A percentile compares a stretch with the other conserved stretches of the same genome.
These are phyloP conservation scores for Ustilaginoidea virens DNA, from an alignment of 2,329 filamentous ascomycete genomes.

Conservation along the genomic window DNA sequence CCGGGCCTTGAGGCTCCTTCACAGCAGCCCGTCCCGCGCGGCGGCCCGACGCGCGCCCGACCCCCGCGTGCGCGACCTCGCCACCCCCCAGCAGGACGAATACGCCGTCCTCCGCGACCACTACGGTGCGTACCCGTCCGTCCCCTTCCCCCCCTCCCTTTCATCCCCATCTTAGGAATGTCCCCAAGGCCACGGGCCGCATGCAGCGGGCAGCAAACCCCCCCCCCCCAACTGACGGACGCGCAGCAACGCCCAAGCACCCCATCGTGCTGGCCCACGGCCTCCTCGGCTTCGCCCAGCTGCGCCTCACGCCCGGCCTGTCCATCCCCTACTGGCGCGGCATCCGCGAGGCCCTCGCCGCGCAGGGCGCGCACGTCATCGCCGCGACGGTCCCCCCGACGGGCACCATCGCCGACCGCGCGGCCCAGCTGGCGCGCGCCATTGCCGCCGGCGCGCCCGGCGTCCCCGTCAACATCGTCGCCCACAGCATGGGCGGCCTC, in stretches of 20 bases:
- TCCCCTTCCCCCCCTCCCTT: background rate
- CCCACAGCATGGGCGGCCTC: constrained; percentile 53
- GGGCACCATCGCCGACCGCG: constrained; percentile 43
- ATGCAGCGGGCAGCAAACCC: no score
- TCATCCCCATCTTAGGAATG: background rate
- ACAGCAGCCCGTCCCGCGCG: background rate
- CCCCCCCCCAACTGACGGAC: no score
- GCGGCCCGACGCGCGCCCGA: constrained; percentile 1
- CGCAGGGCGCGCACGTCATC: constrained; percentile 39
- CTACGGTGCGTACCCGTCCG: constrained; percentile 28
- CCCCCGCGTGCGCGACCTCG: constrained; percentile 11
- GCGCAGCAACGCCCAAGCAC: constrained; percentile 37
- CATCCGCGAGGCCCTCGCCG: constrained; percentile 40
- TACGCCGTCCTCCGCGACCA: constrained; percentile 28
- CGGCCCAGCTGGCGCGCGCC: constrained; percentile 41
- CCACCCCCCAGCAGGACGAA: no score
- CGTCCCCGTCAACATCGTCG: constrained; percentile 53
- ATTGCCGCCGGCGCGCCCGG: constrained; percentile 33
- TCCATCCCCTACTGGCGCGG: constrained; percentile 50
- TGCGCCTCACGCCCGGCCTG: constrained; percentile 36
- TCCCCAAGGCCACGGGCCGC: no score
- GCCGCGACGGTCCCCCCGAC: constrained; percentile 46
- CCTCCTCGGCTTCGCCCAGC: constrained; percentile 46
- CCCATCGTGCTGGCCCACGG: constrained; percentile 52
- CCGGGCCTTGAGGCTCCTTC: background rate